phyloP scores from a whole-genome alignment of 768 basidiomycete species.

The Amanita rubescens region DNA sequence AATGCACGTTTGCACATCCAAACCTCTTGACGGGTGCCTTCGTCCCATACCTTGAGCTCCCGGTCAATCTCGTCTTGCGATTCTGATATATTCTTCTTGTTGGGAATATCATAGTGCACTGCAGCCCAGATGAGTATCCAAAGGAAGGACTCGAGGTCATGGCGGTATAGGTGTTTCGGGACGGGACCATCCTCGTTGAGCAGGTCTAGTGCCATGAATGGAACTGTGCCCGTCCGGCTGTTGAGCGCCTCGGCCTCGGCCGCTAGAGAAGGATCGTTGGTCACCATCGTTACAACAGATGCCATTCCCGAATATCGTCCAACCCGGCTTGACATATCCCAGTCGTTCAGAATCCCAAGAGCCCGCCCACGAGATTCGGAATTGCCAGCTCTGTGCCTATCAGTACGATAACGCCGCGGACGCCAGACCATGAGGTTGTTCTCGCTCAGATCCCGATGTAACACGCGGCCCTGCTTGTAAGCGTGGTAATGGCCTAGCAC shows the following conservation, averaged over 20 bases:
- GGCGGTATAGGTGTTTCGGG: slow-evolving; percentile 17
- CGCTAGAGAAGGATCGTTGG: background rate
- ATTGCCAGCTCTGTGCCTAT: background rate
- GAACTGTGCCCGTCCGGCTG: slow-evolving; percentile 19
- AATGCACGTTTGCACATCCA: slow-evolving; percentile 1
- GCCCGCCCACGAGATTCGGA: background rate
- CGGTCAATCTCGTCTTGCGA: background rate
- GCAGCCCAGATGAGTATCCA: slow-evolving; percentile 19
- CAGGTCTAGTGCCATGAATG: slow-evolving; percentile 24
- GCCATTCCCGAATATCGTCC: slow-evolving; percentile 2
- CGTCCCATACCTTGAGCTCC: slow-evolving; percentile 5
- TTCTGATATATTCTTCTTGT: slow-evolving; percentile 2
- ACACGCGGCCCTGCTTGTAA: slow-evolving; percentile 12
- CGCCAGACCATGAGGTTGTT: slow-evolving; percentile 23
- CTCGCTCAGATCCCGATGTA: slow-evolving; percentile 26
- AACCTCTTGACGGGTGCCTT: background rate
- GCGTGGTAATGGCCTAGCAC: slow-evolving; percentile 17
- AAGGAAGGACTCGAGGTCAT: slow-evolving; percentile 21
- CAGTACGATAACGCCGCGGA: background rate
- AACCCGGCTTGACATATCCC: slow-evolving; percentile 17
- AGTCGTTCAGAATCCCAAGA: slow-evolving; percentile 21
- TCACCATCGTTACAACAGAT: slow-evolving; percentile 4
- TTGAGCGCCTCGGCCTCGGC: slow-evolving; percentile 2
- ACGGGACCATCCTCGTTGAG: slow-evolving; percentile 9
- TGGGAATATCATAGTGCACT: slow-evolving; percentile 13